A percentile compares a stretch with the other conserved stretches of the same genome.
These are phyloP conservation scores for Debaryomyces singareniensis DNA, from an alignment of 1,139 yeast genomes.

Conservation along the genomic window DNA sequence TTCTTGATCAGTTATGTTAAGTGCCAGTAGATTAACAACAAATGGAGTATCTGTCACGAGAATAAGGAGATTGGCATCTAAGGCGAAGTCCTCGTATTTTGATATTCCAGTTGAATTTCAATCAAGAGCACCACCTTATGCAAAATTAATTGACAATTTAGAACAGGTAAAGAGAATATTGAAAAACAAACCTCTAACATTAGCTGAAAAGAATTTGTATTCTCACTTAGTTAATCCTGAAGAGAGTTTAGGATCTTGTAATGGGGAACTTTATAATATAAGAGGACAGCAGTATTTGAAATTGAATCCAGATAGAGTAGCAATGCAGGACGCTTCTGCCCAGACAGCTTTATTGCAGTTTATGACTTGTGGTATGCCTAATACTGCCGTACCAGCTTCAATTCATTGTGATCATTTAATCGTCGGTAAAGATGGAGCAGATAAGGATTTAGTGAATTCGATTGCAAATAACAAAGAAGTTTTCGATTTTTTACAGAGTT, in stretches of 20 bases:
- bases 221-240: conserved; percentile 87
- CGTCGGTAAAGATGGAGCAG: conserved; percentile 92
- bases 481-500: conserved; percentile 82
- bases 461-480: conserved; percentile 87
- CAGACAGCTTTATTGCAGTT: conserved; percentile 96
- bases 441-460: conserved; percentile 64
- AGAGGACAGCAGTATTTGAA: conserved; percentile 85
- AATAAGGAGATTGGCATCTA: conserved; percentile 1
- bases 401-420: conserved; percentile 97
- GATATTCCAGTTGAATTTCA: conserved; percentile 53
- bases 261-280: conserved; percentile 47
- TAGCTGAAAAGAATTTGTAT: conserved; percentile 89
- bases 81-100: conserved; percentile 7
- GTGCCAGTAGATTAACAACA: not conserved
- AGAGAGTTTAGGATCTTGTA: conserved; percentile 52
- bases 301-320: conserved; percentile 94
- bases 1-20: not conserved
- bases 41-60: not conserved
- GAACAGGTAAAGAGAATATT: conserved; percentile 56
- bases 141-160: conserved; percentile 61
- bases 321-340: conserved; percentile 99
- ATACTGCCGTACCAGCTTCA: conserved; percentile 88
- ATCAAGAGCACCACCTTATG: conserved; percentile 83
- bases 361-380: conserved; percentile 88
- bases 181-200: conserved; percentile 70